Base-by-base conservation (phyloP, 257 asterid genomes). In the Osmanthus fragrans region DNA sequence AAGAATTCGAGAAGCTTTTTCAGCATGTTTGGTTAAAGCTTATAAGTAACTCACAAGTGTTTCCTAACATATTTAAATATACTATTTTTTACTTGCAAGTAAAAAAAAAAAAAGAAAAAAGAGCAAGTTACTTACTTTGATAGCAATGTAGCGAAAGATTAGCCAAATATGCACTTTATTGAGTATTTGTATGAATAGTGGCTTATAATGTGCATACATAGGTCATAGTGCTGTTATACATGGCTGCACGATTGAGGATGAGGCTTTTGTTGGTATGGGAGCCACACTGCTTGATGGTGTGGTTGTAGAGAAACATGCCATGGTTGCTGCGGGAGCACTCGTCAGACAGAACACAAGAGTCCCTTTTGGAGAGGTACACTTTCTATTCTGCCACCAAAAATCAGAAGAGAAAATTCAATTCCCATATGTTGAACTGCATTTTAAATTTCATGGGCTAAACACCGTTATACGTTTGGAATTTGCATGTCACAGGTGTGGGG, bases 241-340 rank as follows among this genome's bases (percentile, higher is more conserved):
- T 84, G 97, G 94, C 56, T 94, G 98, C 86, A 85, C 88, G 49
- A 76, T 94, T 40, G 97, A 94, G 82, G 98, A 94, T 40, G 96
- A 92, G 79, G 91, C 98, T 34, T 92, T 93, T 82, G 89, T 93
- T 79, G 98, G 98, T 40, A 92, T 93, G 97, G 93, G 95, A 79
- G 98, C 96, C 29, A 90, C 85, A 37, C 89, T 92, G 80, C 97
- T 94, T 72, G 98, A 94, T 75, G 98, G 98, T 19, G 98, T 88
- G 33, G 94, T 88, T 78, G 91, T 92, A 21, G 98, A 90, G 78
- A 94, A 89, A 78, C 92, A 90, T 80, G 89, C 95, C 81, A 94
- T 94, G 96, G 97, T 94, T 82, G 96, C 95, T 82, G 97, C 98
- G 0, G 98, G 97, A 56, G 78, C 98, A 32, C 97, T 94, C 75